These are phyloP conservation scores for Candolleomyces efflorescens DNA, from an alignment of 768 basidiomycete species.

Conservation along the genomic window DNA sequence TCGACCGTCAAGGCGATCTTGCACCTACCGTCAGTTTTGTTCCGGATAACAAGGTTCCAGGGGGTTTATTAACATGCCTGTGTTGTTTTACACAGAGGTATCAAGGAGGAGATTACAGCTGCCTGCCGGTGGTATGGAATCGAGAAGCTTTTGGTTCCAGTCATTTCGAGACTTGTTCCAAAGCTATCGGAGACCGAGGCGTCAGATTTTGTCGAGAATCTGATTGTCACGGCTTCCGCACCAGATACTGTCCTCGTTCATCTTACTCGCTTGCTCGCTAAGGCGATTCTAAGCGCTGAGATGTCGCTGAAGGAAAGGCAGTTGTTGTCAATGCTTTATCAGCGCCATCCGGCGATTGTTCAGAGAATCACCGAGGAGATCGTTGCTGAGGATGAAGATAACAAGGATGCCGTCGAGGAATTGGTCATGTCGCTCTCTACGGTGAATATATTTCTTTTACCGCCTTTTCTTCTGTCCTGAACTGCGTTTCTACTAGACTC, in stretches of 20 bases:
- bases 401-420: constrained; percentile 45
- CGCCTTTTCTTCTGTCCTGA: background rate
- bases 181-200: constrained; percentile 33
- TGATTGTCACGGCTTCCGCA: constrained; percentile 30
- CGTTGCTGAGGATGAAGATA: constrained; percentile 28
- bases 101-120: constrained; percentile 44
- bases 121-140: constrained; percentile 45
- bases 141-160: constrained; percentile 52
- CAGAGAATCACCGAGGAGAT: constrained; percentile 35
- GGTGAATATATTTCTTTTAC: constrained; percentile 28
- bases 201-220: constrained; percentile 30
- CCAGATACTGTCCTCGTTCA: constrained; percentile 30
- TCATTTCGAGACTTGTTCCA: constrained; percentile 38
- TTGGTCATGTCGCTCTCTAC: constrained; percentile 56
- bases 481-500: background rate
- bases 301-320: constrained; percentile 24
- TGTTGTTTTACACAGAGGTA: constrained; percentile 28
- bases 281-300: constrained; percentile 21
- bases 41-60: background rate
- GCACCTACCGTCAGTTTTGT: constrained; percentile 42
- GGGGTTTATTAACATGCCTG: background rate
- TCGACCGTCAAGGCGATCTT: constrained; percentile 38
- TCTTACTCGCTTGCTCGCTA: constrained; percentile 24
- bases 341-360: constrained; percentile 56
- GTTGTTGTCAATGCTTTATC: constrained; percentile 57